Percentiles rank a stretch among this genome's conserved stretches.
These are phyloP conservation scores for Hyaloscypha bicolor DNA, from an alignment of 495 filamentous ascomycete species.

Conservation along the genomic window DNA sequence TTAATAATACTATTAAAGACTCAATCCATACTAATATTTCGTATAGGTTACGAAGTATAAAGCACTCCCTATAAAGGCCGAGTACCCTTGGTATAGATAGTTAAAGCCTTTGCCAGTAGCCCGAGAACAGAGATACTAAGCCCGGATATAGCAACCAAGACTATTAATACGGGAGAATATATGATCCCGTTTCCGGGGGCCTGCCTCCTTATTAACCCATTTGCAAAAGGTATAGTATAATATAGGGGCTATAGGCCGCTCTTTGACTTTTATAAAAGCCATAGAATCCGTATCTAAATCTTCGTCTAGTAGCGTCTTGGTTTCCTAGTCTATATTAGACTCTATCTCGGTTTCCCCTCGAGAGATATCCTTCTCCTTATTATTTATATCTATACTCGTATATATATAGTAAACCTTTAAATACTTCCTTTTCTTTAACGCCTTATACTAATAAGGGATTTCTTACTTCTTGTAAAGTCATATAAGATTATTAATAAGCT, in stretches of 20 bases:
- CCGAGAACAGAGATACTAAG: neutral
- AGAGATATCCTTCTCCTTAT: neutral
- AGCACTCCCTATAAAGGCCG: neutral
- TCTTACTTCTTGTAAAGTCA: neutral
- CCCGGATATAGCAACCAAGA: neutral
- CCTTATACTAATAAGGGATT: neutral
- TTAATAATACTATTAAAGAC: neutral
- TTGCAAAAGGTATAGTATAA: neutral
- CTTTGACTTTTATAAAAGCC: neutral
- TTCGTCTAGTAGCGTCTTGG: neutral
- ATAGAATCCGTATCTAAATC: neutral
- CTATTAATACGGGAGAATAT: conserved; percentile 1
- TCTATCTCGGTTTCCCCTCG: neutral
- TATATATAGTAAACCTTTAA: neutral
- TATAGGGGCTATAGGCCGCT: neutral
- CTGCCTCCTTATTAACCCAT: neutral
- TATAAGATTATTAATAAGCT: neutral
- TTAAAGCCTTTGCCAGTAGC: neutral
- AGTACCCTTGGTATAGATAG: too few species aligned
- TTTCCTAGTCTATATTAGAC: neutral
- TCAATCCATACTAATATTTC: neutral
- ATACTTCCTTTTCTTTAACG: neutral
- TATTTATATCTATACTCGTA: neutral
- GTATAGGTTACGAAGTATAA: neutral
- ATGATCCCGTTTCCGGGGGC: neutral